Evolutionary conservation across 768 basidiomycete genomes (phyloP), one percentile per base, ranked within the genome.

Genomic region (Gymnopilus junonius): DNA sequence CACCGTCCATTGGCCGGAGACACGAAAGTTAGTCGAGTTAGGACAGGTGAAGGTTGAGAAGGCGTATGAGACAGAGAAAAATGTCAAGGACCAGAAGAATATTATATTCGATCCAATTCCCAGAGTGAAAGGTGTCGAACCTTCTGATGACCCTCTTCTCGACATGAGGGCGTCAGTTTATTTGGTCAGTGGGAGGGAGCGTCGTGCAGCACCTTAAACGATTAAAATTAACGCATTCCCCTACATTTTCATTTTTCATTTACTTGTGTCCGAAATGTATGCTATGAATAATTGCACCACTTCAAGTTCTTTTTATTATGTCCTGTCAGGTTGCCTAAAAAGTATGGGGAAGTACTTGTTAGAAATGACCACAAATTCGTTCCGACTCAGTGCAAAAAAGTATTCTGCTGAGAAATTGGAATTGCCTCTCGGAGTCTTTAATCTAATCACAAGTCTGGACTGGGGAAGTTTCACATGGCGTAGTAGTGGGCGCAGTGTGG

Each of bases 101-200:
- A 62, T 67, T 21, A 67, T 67, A 23, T 67, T 67, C 37, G 66
- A 67, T 43, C 66, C 66, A 15, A 65, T 67, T 43, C 66, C 66
- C 6, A 51, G 66, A 25, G 61, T 67, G 2, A 43, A 58, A 21
- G 66, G 66, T 3, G 58, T 67, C 17, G 66, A 67, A 15, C 61
- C 66, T 11, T 62, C 61, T 34, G 66, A 63, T 4, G 66, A 67
- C 37, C 66, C 66, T 20, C 55, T 67, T 35, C 48, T 67, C 32
- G 66, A 67, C 42, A 59, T 67, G 63, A 58, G 66, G 8, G 66
- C 66, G 2, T 63, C 66, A 1, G 66, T 67, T 11, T 67, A 67
- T 45, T 27, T 67, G 48, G 37, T 67, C 35, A 67, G 66, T 35
- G 66, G 66, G 6, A 57, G 55, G 25, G 51, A 67, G 25, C 59